These are phyloP conservation scores for Chlamydomonas asymmetrica DNA, from an alignment of 139 green algal species.

Conservation along the genomic window DNA sequence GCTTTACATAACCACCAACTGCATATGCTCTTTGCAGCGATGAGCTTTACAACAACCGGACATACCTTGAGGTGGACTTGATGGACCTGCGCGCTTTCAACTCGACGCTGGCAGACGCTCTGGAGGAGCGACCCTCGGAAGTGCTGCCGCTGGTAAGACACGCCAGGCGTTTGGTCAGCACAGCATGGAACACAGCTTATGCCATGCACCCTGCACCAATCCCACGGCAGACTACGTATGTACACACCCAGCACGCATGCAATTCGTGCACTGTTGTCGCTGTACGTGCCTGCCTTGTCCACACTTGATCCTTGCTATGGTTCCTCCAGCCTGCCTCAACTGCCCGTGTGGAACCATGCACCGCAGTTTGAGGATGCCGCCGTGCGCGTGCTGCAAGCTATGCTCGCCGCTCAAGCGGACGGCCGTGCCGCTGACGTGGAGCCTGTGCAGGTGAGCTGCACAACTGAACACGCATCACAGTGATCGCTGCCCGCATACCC, in stretches of 20 bases:
- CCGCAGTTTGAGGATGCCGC: slow-evolving; percentile 75
- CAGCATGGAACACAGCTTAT: no score
- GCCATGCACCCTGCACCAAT: no score
- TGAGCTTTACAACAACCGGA: slow-evolving; percentile 54
- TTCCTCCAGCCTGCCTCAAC: not conserved
- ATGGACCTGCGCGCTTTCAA: slow-evolving; percentile 67
- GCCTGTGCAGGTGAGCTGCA: slow-evolving; percentile 55
- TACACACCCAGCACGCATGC: no score
- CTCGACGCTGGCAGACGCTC: slow-evolving; percentile 49
- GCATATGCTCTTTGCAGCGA: slow-evolving; percentile 32
- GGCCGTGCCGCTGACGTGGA: slow-evolving; percentile 8
- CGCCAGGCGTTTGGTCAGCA: no score
- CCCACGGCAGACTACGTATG: no score
- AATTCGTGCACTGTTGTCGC: no score
- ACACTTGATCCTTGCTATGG: no score
- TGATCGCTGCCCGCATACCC: no score
- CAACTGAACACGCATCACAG: no score
- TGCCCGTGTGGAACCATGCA: no score
- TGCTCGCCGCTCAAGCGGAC: slow-evolving; percentile 55
- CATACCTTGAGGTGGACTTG: slow-evolving; percentile 63
- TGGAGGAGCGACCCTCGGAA: slow-evolving; percentile 68
- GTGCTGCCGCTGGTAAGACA: slow-evolving; percentile 79
- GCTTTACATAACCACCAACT: not conserved
- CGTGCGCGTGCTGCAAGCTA: slow-evolving; percentile 58
- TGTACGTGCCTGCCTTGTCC: no score